phyloP scores from a whole-genome alignment of 2,329 filamentous ascomycete genomes.

The Apiospora rasikravindrae region DNA sequence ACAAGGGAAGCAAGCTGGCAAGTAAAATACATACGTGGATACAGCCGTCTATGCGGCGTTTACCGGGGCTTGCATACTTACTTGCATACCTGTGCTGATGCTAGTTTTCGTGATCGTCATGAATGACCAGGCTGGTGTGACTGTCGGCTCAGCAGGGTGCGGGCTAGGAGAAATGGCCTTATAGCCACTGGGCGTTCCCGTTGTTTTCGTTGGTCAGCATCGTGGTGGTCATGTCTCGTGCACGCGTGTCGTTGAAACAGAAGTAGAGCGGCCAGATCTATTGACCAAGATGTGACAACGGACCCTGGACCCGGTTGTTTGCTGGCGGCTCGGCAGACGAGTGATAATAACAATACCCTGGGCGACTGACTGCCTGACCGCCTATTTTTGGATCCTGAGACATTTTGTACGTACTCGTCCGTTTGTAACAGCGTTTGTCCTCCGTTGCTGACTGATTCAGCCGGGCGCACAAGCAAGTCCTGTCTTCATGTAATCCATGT shows the following conservation, averaged over 20 bases:
- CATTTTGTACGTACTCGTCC: slow-evolving; percentile 2
- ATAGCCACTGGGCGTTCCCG: not conserved
- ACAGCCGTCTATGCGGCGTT: not conserved
- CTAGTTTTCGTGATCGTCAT: not conserved
- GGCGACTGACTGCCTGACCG: not conserved
- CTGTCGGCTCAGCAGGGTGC: not conserved
- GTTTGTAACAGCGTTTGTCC: slow-evolving; percentile 1
- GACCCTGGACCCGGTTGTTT: not conserved
- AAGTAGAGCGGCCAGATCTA: slow-evolving; percentile 3
- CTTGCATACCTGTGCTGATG: not conserved
- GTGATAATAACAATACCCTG: not conserved
- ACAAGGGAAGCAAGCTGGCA: not conserved
- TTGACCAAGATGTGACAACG: slow-evolving; percentile 2
- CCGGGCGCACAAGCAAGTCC: not conserved
- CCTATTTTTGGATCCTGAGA: slow-evolving; percentile 10
- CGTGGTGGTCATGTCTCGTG: not conserved
- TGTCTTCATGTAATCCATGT: not conserved
- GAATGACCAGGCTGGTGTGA: not conserved
- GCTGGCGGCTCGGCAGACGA: slow-evolving; percentile 3
- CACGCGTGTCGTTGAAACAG: not conserved
- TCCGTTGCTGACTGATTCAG: not conserved
- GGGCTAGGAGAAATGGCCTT: not conserved
- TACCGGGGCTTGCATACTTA: not conserved
- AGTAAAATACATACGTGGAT: not conserved
- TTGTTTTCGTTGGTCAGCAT: not conserved